Conservation (phyloP, 2,329 filamentous ascomycete genomes). For the Paramyrothecium sp. region DNA sequence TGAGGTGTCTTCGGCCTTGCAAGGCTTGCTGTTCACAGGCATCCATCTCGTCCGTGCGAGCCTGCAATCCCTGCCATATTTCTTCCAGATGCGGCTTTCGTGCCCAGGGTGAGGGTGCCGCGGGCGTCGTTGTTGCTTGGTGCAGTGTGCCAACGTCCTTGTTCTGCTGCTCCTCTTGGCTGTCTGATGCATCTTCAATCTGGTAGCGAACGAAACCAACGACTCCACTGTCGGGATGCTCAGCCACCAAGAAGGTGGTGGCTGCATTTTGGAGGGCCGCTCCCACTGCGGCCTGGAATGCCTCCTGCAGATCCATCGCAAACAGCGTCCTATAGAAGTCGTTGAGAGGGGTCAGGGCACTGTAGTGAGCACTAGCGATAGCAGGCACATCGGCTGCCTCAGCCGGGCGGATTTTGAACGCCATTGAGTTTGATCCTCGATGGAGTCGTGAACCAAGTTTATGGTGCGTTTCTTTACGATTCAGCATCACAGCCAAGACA, state of each 20-base stretch:
- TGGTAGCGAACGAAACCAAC: conserved; percentile 12
- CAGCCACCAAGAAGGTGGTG: conserved; percentile 10
- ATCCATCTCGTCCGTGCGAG: conserved; percentile 15
- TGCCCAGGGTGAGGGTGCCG: conserved; percentile 9
- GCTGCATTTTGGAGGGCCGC: not conserved
- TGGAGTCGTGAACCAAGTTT: not conserved
- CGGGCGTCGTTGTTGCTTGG: not conserved
- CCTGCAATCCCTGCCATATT: conserved; percentile 17
- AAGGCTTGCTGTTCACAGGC: conserved; percentile 11
- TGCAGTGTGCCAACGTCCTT: not conserved
- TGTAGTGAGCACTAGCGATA: conserved; percentile 13
- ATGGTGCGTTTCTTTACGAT: not conserved
- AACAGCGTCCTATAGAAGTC: conserved; percentile 17
- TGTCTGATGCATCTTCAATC: not conserved
- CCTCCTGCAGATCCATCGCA: conserved; percentile 7
- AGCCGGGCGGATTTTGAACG: conserved; percentile 9
- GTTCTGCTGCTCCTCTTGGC: not conserved
- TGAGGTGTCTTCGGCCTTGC: conserved; percentile 12
- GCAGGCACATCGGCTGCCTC: conserved; percentile 7
- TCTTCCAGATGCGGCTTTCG: conserved; percentile 13
- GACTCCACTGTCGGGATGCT: not conserved
- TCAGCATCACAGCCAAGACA: not conserved
- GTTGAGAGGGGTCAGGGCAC: conserved; percentile 12
- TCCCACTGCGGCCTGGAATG: conserved; percentile 6
- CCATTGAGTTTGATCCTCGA: not conserved